Evolutionary conservation across 805 yeast species (phyloP).

Genomic region (Kregervanrija pseudodelftensis): DNA sequence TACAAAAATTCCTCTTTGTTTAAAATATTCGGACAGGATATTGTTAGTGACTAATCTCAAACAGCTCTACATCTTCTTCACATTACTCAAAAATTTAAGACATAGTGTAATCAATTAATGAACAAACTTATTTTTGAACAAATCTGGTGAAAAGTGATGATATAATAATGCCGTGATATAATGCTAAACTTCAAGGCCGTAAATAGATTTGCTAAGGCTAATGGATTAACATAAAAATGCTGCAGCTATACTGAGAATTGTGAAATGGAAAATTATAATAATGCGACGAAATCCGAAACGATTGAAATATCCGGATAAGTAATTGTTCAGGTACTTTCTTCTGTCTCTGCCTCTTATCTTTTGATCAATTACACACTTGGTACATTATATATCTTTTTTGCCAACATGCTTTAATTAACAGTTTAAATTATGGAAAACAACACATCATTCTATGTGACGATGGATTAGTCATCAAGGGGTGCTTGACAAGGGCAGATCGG

Average conservation of each 20-base stretch:
- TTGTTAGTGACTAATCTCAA: constrained; percentile 61
- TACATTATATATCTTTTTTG: too few species aligned
- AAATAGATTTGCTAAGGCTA: constrained; percentile 30
- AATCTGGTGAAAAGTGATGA: constrained; percentile 53
- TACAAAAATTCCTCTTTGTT: constrained; percentile 63
- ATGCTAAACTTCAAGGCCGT: constrained; percentile 41
- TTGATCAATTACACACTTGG: too few species aligned
- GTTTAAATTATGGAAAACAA: too few species aligned
- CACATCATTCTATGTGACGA: too few species aligned
- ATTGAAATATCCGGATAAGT: neutral
- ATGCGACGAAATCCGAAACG: neutral
- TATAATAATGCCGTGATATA: constrained; percentile 37
- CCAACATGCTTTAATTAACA: too few species aligned
- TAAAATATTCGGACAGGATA: constrained; percentile 28
- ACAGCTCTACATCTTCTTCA: constrained; percentile 74
- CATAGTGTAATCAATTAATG: constrained; percentile 74
- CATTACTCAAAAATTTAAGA: constrained; percentile 55
- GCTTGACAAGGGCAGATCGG: too few species aligned
- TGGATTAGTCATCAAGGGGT: too few species aligned
- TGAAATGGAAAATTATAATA: neutral
- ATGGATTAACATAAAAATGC: constrained; percentile 36
- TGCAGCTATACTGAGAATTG: too few species aligned
- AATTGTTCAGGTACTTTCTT: too few species aligned
- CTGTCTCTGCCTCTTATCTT: too few species aligned
- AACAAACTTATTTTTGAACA: constrained; percentile 78